Evolutionary conservation across 2,329 filamentous ascomycete species (phyloP).

Genomic region (Sporothrix schenckii): DNA sequence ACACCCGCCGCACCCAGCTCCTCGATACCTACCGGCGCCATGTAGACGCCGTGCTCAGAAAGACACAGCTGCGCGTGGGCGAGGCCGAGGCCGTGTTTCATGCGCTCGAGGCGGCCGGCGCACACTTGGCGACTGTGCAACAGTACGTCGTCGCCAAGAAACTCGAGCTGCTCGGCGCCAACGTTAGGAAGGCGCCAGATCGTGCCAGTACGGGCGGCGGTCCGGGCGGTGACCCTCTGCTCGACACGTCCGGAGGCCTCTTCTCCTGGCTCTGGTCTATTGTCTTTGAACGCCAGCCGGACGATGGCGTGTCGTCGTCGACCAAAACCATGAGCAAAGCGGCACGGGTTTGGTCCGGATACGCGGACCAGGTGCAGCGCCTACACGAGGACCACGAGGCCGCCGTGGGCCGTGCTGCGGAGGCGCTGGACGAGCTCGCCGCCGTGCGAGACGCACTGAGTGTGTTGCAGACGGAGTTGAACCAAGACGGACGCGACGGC

Average conservation of each 20-base stretch:
- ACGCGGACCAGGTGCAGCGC: conserved; percentile 25
- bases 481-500: background rate
- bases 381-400: conserved; percentile 28
- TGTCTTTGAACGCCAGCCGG: conserved; percentile 11
- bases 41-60: conserved; percentile 68
- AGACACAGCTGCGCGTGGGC: conserved; percentile 67
- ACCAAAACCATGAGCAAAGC: background rate
- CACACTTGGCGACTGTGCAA: conserved; percentile 69
- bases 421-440: conserved; percentile 30
- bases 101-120: conserved; percentile 68
- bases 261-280: conserved; percentile 19
- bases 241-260: background rate
- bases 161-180: conserved; percentile 51
- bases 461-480: conserved; percentile 17
- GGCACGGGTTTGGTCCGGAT: conserved; percentile 25
- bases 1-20: conserved; percentile 50
- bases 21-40: conserved; percentile 76
- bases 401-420: conserved; percentile 2
- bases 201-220: background rate
- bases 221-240: background rate
- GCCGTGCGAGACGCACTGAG: conserved; percentile 26
- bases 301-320: background rate
- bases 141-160: conserved; percentile 65
- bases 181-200: background rate
- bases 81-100: conserved; percentile 70